Conservation (phyloP, 306 rosid species). For the Malus fusca region DNA sequence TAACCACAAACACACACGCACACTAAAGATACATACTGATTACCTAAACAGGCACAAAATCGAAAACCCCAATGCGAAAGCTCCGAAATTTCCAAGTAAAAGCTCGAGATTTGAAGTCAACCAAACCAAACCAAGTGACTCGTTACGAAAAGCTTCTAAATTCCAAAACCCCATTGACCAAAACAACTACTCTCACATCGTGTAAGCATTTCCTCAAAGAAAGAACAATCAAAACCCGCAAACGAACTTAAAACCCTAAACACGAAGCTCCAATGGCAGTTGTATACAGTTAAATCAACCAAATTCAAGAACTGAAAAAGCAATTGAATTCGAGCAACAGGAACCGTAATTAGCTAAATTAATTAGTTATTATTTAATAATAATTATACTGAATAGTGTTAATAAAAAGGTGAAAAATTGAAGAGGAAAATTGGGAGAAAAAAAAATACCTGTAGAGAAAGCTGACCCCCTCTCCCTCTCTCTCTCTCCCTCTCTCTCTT, state of each 20-base stretch:
- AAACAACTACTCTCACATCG: neutral
- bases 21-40: constrained; percentile 2
- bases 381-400: constrained; percentile 12
- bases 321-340: constrained; percentile 11
- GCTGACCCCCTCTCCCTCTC: constrained; percentile 23
- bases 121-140: constrained; percentile 34
- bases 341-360: constrained; percentile 1
- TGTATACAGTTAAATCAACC: constrained; percentile 24
- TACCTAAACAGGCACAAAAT: neutral
- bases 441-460: constrained; percentile 31
- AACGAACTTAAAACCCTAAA: constrained; percentile 19
- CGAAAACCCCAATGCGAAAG: constrained; percentile 12
- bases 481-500: neutral
- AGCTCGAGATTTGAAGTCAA: constrained; percentile 45
- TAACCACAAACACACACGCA: neutral
- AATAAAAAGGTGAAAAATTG: neutral
- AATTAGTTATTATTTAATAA: neutral
- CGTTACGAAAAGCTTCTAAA: constrained; percentile 7
- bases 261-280: constrained; percentile 19
- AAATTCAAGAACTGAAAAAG: constrained; percentile 11
- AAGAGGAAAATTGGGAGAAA: constrained; percentile 17
- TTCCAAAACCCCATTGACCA: neutral
- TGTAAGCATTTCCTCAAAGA: neutral
- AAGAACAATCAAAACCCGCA: neutral
- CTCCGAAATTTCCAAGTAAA: constrained; percentile 24